A percentile compares a stretch with the other conserved stretches of the same genome.
Evolutionary conservation across 805 yeast genomes (phyloP).

Genomic region (Suhomyces sp.): DNA sequence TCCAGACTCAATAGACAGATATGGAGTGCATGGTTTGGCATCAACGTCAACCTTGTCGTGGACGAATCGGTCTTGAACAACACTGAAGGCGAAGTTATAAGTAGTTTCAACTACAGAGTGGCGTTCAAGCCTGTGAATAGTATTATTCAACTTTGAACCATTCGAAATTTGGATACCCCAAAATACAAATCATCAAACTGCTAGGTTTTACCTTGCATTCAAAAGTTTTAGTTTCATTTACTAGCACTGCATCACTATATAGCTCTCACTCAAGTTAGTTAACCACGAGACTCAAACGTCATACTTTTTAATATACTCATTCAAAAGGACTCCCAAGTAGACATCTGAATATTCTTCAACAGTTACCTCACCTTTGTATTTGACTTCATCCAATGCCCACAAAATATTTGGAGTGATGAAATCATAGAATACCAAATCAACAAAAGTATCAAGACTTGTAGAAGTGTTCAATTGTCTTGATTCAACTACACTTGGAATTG

Average conservation of each 20-base stretch:
- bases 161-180: no score
- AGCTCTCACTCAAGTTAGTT: no score
- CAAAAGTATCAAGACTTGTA: constrained; percentile 25
- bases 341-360: constrained; percentile 25
- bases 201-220: no score
- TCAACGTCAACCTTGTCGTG: constrained; percentile 55
- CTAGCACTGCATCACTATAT: no score
- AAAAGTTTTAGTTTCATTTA: no score
- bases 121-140: constrained; percentile 61
- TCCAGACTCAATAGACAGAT: constrained; percentile 40
- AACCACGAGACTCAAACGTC: constrained; percentile 16
- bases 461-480: constrained; percentile 36
- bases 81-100: constrained; percentile 48
- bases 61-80: constrained; percentile 48
- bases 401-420: constrained; percentile 52
- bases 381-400: constrained; percentile 31
- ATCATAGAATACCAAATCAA: constrained; percentile 77
- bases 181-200: no score
- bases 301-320: constrained; percentile 25
- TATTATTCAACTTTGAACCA: constrained; percentile 27
- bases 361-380: constrained; percentile 17
- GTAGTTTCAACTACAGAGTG: constrained; percentile 63
- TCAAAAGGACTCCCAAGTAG: constrained; percentile 35
- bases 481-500: constrained; percentile 79
- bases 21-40: constrained; percentile 75